Evolutionary conservation across 805 yeast genomes (phyloP).

Genomic region (Cyberlindnera japonica): DNA sequence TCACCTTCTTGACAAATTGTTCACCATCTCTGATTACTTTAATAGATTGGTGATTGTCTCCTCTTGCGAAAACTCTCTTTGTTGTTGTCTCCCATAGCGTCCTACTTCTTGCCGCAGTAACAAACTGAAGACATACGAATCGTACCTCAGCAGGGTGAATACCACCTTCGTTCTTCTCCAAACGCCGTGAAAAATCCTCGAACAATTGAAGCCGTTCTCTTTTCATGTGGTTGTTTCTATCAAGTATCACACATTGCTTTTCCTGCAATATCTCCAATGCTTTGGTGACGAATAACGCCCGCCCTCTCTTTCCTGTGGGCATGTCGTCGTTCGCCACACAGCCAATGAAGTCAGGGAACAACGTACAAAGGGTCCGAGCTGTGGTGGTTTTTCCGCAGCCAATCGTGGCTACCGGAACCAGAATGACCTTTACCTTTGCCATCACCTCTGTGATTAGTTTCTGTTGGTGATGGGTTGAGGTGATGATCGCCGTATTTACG

Average conservation of each 20-base stretch:
- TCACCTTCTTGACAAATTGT: conserved; percentile 51
- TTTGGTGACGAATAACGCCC: conserved; percentile 42
- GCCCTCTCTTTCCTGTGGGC: conserved; percentile 38
- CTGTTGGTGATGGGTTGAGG: neutral
- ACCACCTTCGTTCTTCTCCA: conserved; percentile 41
- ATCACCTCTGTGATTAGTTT: neutral
- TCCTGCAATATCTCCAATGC: conserved; percentile 39
- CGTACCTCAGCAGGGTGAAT: conserved; percentile 42
- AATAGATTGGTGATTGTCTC: conserved; percentile 85
- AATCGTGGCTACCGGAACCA: conserved; percentile 82
- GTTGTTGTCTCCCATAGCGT: conserved; percentile 48
- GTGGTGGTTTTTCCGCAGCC: conserved; percentile 96
- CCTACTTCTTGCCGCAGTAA: conserved; percentile 33
- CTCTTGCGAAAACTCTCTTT: conserved; percentile 60
- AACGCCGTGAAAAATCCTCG: conserved; percentile 42
- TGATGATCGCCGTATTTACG: neutral
- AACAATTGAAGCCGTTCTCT: conserved; percentile 68
- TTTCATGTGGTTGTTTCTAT: conserved; percentile 76
- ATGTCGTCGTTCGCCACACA: conserved; percentile 82
- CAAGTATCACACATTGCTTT: conserved; percentile 58
- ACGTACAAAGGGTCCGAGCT: conserved; percentile 48
- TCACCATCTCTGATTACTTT: conserved; percentile 45
- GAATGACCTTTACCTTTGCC: conserved; percentile 43
- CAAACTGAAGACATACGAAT: conserved; percentile 66
- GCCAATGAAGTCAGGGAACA: conserved; percentile 58